Conservation (phyloP, 345 rosid species). For the Brassica napus region DNA sequence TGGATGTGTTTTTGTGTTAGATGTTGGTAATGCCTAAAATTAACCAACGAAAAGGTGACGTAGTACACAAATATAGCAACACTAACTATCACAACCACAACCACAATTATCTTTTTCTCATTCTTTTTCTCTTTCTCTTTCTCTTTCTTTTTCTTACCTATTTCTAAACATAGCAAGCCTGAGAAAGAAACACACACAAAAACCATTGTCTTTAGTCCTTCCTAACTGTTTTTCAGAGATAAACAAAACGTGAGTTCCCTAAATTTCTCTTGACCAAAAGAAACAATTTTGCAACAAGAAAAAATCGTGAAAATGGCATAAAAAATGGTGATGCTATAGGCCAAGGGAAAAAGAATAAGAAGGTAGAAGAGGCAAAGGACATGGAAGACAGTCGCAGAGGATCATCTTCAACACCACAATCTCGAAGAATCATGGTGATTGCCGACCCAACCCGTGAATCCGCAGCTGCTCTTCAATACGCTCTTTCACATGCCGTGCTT, state of each 20-base stretch:
- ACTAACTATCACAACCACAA: conserved; percentile 17
- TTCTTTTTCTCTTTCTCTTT: background rate
- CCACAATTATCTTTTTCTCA: conserved; percentile 16
- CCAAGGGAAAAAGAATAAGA: conserved; percentile 1
- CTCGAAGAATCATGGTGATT: conserved; percentile 70
- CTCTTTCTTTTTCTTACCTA: background rate
- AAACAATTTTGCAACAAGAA: background rate
- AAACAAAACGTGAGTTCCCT: background rate
- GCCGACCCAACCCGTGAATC: conserved; percentile 69
- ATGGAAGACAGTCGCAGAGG: conserved; percentile 42
- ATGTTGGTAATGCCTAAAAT: conserved; percentile 28
- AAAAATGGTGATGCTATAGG: conserved; percentile 16
- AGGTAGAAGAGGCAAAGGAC: conserved; percentile 14
- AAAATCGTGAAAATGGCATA: background rate
- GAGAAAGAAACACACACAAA: too few relatives aligned
- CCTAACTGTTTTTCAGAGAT: too few relatives aligned
- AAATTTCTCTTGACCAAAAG: conserved; percentile 14
- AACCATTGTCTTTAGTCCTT: too few relatives aligned
- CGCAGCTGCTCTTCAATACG: conserved; percentile 71
- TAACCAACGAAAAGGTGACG: conserved; percentile 21
- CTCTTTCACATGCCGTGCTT: conserved; percentile 62
- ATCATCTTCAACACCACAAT: conserved; percentile 32
- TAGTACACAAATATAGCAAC: conserved; percentile 31
- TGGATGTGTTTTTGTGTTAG: conserved; percentile 8
- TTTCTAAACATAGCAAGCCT: conserved; percentile 1